These are phyloP conservation scores for Teratosphaeria gauchensis DNA, from an alignment of 2,329 filamentous ascomycete species.

Conservation along the genomic window DNA sequence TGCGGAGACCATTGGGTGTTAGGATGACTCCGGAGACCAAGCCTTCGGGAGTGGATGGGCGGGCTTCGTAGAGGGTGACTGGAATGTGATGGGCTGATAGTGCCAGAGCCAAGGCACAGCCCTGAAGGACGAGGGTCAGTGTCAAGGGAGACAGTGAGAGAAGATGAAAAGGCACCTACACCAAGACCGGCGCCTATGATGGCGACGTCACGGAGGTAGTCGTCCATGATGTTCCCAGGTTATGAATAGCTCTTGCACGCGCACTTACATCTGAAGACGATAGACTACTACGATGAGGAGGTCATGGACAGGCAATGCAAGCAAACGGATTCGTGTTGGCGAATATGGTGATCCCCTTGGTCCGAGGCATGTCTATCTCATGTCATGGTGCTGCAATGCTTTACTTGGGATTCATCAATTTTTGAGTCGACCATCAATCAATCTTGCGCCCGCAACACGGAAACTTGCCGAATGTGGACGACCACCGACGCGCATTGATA, in stretches of 20 bases:
- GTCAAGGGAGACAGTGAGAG: background rate
- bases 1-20: conserved; percentile 48
- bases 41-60: conserved; percentile 5
- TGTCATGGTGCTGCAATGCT: too few relatives aligned
- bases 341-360: too few relatives aligned
- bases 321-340: too few relatives aligned
- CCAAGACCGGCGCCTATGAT: background rate
- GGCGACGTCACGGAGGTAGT: background rate
- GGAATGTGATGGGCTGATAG: conserved; percentile 11
- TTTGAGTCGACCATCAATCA: too few relatives aligned
- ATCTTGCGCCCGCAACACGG: too few relatives aligned
- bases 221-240: background rate
- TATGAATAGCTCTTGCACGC: too few relatives aligned
- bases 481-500: background rate
- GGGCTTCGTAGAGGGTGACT: conserved; percentile 14
- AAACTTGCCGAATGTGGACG: background rate
- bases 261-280: too few relatives aligned
- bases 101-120: conserved; percentile 15
- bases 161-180: background rate
- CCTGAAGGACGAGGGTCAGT: conserved; percentile 4
- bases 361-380: too few relatives aligned
- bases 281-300: too few relatives aligned
- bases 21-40: conserved; percentile 39
- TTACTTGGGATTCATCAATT: too few relatives aligned
- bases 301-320: too few relatives aligned